A percentile compares a stretch with the other conserved stretches of the same genome.
These are phyloP conservation scores for Euphorbia tirucalli DNA, from an alignment of 345 rosid species.

Conservation along the genomic window DNA sequence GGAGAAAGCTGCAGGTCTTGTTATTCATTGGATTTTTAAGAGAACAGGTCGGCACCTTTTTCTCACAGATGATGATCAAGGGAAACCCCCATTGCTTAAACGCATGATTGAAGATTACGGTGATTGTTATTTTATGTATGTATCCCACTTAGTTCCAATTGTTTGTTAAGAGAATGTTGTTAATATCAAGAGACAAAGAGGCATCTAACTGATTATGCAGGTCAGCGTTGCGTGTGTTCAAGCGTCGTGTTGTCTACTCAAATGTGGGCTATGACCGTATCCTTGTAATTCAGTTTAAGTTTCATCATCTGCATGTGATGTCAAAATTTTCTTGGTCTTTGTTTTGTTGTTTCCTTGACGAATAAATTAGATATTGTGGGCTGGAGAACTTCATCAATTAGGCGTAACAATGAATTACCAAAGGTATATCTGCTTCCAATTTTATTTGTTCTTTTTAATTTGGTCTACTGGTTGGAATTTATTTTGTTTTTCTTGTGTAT, in stretches of 20 bases:
- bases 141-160: slow-evolving; percentile 25
- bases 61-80: slow-evolving; percentile 78
- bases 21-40: slow-evolving; percentile 92
- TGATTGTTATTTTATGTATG: slow-evolving; percentile 82
- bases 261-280: slow-evolving; percentile 90
- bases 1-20: slow-evolving; percentile 73
- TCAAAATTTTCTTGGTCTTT: not conserved
- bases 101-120: slow-evolving; percentile 68
- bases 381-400: slow-evolving; percentile 94
- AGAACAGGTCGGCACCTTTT: slow-evolving; percentile 96
- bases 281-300: slow-evolving; percentile 28
- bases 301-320: not conserved
- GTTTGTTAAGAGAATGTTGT: slow-evolving; percentile 6
- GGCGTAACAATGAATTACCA: slow-evolving; percentile 77
- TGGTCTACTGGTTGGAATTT: slow-evolving; percentile 4
- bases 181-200: slow-evolving; percentile 11
- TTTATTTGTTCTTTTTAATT: not conserved
- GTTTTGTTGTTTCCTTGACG: slow-evolving; percentile 40
- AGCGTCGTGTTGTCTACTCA: slow-evolving; percentile 85
- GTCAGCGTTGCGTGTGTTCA: slow-evolving; percentile 77
- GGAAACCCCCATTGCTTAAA: slow-evolving; percentile 74
- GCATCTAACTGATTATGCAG: slow-evolving; percentile 43
- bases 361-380: slow-evolving; percentile 74
- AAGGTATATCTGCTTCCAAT: slow-evolving; percentile 43
- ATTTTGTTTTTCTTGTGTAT: slow-evolving; percentile 8